Evolutionary conservation across 768 basidiomycete species (phyloP), one percentile per base, ranked within the genome.

Genomic region (Pleurotus tuoliensis): DNA sequence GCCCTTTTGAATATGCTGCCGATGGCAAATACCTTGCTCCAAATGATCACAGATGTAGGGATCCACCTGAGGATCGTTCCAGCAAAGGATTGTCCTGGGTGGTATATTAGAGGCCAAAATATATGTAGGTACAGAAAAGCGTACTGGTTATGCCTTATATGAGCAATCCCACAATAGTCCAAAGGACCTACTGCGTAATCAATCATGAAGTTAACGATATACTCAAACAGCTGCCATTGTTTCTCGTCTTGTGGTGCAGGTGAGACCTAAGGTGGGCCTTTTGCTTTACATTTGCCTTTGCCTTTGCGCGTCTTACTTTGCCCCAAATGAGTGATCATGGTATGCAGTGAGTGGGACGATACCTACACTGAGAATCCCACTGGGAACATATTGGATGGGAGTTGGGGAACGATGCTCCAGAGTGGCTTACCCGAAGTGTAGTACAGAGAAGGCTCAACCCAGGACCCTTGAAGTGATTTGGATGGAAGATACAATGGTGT

Each of bases 121-220:
- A 16, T 41, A 30, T 24, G 22, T 12, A 52, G 27, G 38, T 7
- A n/a, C 5, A 11, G 49, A 38, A 49, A 9, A 20, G 27, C 47
- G 2, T 34, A 54, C 57, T 34, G 11, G n/a, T 53, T 47, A 25
- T 44, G 30, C 9, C 24, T 20, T n/a, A 58, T 46, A 18, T 41
- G 57, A 34, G 40, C 57, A 12, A 58, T 51, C 8, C 57, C 57
- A 38, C 57, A 58, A 34, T 51, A 58, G 40, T 58, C 57, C 7
- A 58, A 37, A 6, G 51, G 57, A 22, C 57, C 57, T 11, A 58
- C 57, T 6, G 38, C 51, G 15, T 53, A 58, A 9, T 52, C 40
- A 22, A 51, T 58, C 22, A 15, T 43, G 40, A 27, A 47, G 7
- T 58, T 46, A n/a, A 58, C 57, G 8, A 58, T 41, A 22, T 53